Evolutionary conservation across 352 stramenopile species (phyloP), one percentile per base, ranked within the genome.

Genomic region (Phytopythium mirpurense): DNA sequence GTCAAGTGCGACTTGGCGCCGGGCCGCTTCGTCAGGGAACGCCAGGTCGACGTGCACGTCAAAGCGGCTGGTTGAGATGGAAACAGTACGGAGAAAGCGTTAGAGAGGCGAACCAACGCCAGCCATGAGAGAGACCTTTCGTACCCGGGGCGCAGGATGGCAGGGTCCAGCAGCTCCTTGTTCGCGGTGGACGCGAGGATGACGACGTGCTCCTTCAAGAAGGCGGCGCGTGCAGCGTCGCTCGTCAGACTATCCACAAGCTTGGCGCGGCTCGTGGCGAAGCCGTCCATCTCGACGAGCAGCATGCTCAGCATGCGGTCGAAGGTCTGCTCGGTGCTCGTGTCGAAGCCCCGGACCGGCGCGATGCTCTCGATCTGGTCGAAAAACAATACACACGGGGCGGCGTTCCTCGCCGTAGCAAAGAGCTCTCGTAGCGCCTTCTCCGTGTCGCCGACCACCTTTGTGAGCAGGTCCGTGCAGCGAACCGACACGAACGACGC

Each of bases 321-420:
- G 52, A 96, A 96, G 2, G 89, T 97, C 63, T 97, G 88, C 61
- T 97, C 89, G 0, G 86, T 95, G 48, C 81, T 96, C 5, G 87
- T 94, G 44, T 97, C 88, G 51, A 96, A 96, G 15, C 89, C 89
- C 54, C 89, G 76, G 8, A 90, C 56, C 1, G 87, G 83, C 1
- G 87, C 89, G 45, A 97, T 83, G 32, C 78, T 90, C 57, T 97
- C 89, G 44, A 97, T 95, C 56, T 97, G 89, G 55, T 97, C 90
- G 38, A 97, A 93, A 60, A 96, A 94, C n/a, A 96, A 54, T 21
- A 96, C 74, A 54, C 90, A 97, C 8, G 90, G 90, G 4, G 90
- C 79, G 6, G 87, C 86, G 60, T 80, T 88, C 45, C 88, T 70
- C 6, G 90, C 90, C 4, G 83, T 93, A 7, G 74, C 67, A 46